Evolutionary conservation across 108 stramenopile genomes (phyloP).

Genomic region (Craspedostauros australis): DNA sequence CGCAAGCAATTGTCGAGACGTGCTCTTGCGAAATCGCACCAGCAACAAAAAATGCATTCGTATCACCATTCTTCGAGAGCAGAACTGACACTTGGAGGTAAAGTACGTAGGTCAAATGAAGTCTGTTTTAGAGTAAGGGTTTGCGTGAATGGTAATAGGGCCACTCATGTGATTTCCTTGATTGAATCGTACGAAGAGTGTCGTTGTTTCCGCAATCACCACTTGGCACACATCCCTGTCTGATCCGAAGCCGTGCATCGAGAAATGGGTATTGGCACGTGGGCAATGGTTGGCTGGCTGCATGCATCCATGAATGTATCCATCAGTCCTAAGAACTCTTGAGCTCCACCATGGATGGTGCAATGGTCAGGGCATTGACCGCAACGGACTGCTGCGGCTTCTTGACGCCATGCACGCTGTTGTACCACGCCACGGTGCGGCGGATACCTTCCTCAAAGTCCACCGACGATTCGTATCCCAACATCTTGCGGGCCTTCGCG

Average conservation of each 20-base stretch:
- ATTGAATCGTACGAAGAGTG: neutral
- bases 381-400: slow-evolving; percentile 69
- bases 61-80: no score
- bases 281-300: neutral
- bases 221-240: neutral
- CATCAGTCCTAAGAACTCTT: slow-evolving; percentile 3
- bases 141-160: no score
- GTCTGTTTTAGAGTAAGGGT: no score
- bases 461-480: slow-evolving; percentile 90
- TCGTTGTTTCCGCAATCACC: neutral
- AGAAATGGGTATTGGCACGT: no score
- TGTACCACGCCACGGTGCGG: slow-evolving; percentile 91
- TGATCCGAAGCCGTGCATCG: neutral
- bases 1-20: no score
- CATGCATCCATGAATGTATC: neutral
- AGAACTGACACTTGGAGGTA: no score
- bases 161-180: slow-evolving; percentile 1
- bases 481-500: slow-evolving; percentile 74
- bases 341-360: slow-evolving; percentile 47
- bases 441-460: slow-evolving; percentile 93
- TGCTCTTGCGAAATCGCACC: no score
- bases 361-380: slow-evolving; percentile 72
- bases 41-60: no score
- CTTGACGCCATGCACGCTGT: slow-evolving; percentile 49
- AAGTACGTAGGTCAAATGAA: no score